Evolutionary conservation across 2,329 filamentous ascomycete species (phyloP).

Genomic region (Cryphonectria parasitica): DNA sequence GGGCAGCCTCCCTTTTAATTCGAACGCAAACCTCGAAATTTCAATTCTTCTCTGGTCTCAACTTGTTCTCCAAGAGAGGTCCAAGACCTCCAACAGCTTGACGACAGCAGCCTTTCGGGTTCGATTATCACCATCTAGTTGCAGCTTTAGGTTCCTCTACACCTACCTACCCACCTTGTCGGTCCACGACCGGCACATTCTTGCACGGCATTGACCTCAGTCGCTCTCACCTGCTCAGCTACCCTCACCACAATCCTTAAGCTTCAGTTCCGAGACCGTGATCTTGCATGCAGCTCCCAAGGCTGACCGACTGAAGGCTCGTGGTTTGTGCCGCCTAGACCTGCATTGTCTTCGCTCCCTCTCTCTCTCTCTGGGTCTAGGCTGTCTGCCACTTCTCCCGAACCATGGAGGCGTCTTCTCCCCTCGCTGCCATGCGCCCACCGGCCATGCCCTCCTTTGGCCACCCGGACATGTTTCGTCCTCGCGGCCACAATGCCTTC

Average conservation of each 20-base stretch:
- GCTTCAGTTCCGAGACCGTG: conserved; percentile 13
- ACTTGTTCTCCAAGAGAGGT: conserved; percentile 15
- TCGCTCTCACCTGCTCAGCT: conserved; percentile 19
- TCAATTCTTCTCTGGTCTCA: neutral
- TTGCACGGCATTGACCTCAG: conserved; percentile 35
- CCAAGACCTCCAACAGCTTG: conserved; percentile 18
- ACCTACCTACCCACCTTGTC: conserved; percentile 23
- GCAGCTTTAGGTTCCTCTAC: conserved; percentile 42
- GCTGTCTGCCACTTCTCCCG: conserved; percentile 27
- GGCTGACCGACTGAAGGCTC: conserved; percentile 14
- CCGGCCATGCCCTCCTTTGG: conserved; percentile 68
- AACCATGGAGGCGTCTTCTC: conserved; percentile 90
- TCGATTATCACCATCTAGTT: conserved; percentile 32
- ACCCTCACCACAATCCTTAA: conserved; percentile 13
- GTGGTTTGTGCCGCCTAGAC: conserved; percentile 7
- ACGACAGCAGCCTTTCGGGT: conserved; percentile 21
- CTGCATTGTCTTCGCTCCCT: conserved; percentile 5
- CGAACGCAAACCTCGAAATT: conserved; percentile 11
- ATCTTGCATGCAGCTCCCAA: conserved; percentile 16
- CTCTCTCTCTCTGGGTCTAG: conserved; percentile 15
- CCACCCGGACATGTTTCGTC: conserved; percentile 56
- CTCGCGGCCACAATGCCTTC: conserved; percentile 51
- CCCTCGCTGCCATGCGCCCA: conserved; percentile 90
- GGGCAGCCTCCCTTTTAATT: conserved; percentile 21
- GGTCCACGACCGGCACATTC: conserved; percentile 29